These are phyloP conservation scores for Evansstolkia leycettana DNA, from an alignment of 495 filamentous ascomycete species.

Conservation along the genomic window DNA sequence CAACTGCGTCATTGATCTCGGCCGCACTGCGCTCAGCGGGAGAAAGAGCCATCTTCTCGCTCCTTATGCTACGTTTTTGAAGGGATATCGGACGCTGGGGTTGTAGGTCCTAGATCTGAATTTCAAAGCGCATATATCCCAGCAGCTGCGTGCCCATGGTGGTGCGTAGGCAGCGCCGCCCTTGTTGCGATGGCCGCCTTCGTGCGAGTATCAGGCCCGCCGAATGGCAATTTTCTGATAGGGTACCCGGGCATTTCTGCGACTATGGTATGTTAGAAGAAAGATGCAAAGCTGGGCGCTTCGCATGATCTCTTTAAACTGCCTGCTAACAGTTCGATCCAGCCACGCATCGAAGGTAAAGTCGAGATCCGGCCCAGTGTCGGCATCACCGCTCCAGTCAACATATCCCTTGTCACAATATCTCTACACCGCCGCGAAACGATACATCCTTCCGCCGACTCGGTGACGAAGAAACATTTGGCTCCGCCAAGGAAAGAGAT, in stretches of 20 bases:
- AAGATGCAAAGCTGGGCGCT: too few relatives aligned
- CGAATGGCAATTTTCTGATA: conserved; percentile 92
- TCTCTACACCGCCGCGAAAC: conserved; percentile 86
- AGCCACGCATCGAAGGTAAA: conserved; percentile 95
- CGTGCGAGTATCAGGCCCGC: conserved; percentile 93
- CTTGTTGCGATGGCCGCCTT: conserved; percentile 68
- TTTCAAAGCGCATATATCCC: conserved; percentile 18
- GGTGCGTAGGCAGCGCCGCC: conserved; percentile 24
- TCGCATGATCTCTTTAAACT: too few relatives aligned
- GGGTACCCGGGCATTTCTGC: conserved; percentile 97
- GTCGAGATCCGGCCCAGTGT: conserved; percentile 86
- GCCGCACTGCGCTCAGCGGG: conserved; percentile 6
- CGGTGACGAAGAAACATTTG: conserved; percentile 80
- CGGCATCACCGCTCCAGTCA: conserved; percentile 77
- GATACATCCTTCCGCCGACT: conserved; percentile 92
- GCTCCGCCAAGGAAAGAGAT: conserved; percentile 88
- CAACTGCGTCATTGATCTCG: conserved; percentile 4
- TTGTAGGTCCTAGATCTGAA: conserved; percentile 6
- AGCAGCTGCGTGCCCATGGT: conserved; percentile 32
- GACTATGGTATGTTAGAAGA: conserved; percentile 73
- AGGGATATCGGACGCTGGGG: not conserved
- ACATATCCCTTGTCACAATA: conserved; percentile 87
- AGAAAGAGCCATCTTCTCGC: not conserved
- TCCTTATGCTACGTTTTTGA: not conserved
- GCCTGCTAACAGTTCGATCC: conserved; percentile 1